phyloP scores from a whole-genome alignment of 129 eudicot species.

The Lactuca saligna region DNA sequence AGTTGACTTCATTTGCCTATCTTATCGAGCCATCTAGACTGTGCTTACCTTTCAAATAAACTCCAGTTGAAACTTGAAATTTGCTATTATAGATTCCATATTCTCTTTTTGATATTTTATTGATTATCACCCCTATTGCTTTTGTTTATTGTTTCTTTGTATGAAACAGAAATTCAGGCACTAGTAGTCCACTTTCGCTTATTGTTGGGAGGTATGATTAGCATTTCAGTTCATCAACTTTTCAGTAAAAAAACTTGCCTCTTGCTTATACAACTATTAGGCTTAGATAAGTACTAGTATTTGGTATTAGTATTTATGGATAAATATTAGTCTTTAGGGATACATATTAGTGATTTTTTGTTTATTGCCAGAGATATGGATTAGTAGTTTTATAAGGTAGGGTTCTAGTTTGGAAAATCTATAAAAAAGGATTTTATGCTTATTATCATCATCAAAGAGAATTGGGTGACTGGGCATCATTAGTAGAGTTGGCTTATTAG shows the following conservation, averaged over 20 bases:
- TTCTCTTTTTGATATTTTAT: neutral
- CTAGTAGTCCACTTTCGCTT: constrained; percentile 79
- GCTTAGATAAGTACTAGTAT: too few species aligned
- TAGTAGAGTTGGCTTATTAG: too few species aligned
- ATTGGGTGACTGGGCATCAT: too few species aligned
- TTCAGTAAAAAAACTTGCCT: neutral
- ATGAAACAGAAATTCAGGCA: constrained; percentile 55
- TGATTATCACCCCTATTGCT: neutral
- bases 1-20: too few species aligned
- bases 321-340: neutral
- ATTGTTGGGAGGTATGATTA: constrained; percentile 77
- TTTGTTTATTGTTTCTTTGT: constrained; percentile 1
- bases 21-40: too few species aligned
- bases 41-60: neutral
- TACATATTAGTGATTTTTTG: neutral
- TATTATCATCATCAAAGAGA: too few species aligned
- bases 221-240: neutral
- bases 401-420: too few species aligned
- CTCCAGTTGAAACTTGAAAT: neutral
- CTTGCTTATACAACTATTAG: too few species aligned
- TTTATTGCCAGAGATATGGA: neutral
- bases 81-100: neutral
- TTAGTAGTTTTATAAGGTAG: neutral
- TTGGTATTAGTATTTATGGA: too few species aligned
- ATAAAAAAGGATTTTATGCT: neutral